These are phyloP conservation scores for Plasmodium cynomolgi DNA, from an alignment of 169 alveolate species.

Conservation along the genomic window DNA sequence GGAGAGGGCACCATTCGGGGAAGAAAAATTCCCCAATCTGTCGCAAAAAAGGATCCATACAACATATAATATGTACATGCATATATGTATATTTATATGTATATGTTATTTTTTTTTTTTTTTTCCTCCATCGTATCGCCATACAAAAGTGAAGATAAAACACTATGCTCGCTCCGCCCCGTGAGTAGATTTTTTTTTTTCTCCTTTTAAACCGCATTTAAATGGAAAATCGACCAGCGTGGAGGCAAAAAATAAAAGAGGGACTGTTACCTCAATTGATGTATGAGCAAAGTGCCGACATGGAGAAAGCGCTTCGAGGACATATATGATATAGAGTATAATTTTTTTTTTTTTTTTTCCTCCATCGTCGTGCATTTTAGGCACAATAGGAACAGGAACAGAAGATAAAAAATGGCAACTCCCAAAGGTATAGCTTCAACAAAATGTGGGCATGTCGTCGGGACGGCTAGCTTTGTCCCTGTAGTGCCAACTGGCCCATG, in stretches of 20 bases:
- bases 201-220: not conserved
- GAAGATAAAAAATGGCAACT: not conserved
- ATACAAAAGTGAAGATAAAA: not conserved
- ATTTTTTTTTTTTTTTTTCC: not conserved
- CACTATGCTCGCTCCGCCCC: not conserved
- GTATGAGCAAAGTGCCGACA: not conserved
- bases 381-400: not conserved
- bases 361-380: not conserved
- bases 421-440: not conserved
- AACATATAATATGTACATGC: not conserved
- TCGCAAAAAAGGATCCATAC: not conserved
- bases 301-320: not conserved
- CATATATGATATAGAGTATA: not conserved
- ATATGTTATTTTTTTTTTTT: too few species aligned
- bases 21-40: not conserved
- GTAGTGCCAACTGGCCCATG: not conserved
- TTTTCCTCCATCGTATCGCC: not conserved
- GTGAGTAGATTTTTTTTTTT: not conserved
- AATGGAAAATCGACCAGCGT: not conserved
- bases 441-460: not conserved
- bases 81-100: too few species aligned
- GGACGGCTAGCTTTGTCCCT: not conserved
- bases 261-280: not conserved
- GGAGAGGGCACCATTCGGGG: not conserved
- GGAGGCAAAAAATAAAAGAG: not conserved